Base-by-base conservation (phyloP, 148 eudicot genomes). In the Chenopodium suecicum region DNA sequence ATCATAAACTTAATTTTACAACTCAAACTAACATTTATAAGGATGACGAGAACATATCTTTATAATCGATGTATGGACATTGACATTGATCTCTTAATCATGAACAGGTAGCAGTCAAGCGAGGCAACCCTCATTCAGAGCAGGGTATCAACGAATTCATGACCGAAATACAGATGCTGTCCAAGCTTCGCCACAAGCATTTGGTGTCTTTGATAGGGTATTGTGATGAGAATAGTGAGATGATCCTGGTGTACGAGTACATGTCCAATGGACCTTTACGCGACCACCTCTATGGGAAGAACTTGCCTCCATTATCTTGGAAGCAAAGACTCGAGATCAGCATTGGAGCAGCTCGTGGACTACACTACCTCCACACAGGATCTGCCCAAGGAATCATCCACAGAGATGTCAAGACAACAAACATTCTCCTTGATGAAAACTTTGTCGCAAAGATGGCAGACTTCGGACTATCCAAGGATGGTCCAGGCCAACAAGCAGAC, bases 121-220 rank as follows among this genome's bases (percentile, higher is more conserved):
- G 98, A 60, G 97, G 94, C 6, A 94, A 94, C 70, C 98, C 98
- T 17, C 93, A 91, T 48, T 94, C 98, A 0, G 98, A 94, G 79
- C 98, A 94, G 80, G 98, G 98, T 20, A 84, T 94, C 22, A 89
- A 92, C 14, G 98, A 92, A 85, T 94, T 94, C 88, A 90, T 90
- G 85, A 94, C 97, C 0, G 98, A 94, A 84, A 88, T 94, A 20
- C 93, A 94, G 71, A 92, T 94, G 94, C 50, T 94, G n/a, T 92
- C 97, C 20, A 94, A 94, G 87, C 93, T 94, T 16, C 87, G 98
- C 37, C 98, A 94, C 82, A 94, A 93, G 62, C 98, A 94, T 63
- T 83, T 94, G 81, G 98, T 94, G 79, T 94, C 98, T 0, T 73
- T 94, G 17, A 91, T 92, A 10, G 94, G 97, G 2, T 91, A 92